Conservation (phyloP, 2,329 filamentous ascomycete genomes). For the Cryoendolithus antarcticus region DNA sequence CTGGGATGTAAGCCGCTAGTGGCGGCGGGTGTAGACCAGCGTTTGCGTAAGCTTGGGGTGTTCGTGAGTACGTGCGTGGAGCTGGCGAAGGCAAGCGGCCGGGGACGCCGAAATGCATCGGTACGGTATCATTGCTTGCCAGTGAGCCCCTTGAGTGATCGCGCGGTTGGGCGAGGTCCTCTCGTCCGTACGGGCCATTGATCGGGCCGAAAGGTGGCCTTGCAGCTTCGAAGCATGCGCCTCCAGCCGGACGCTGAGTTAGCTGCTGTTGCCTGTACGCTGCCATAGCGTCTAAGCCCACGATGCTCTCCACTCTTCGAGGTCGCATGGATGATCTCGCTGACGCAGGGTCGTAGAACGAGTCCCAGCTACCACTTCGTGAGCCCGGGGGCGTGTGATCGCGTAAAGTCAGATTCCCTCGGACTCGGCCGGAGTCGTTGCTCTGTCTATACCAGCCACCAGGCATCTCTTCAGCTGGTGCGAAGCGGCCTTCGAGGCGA, state of each 20-base stretch:
- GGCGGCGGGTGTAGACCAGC: conserved; percentile 2
- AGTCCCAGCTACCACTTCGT: conserved; percentile 28
- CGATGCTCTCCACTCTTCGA: conserved; percentile 59
- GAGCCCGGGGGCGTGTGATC: conserved; percentile 15
- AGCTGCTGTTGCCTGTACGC: conserved; percentile 60
- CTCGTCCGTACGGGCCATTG: neutral
- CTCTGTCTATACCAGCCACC: conserved; percentile 58
- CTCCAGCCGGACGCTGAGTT: conserved; percentile 31
- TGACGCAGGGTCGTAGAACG: conserved; percentile 33
- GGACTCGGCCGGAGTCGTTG: conserved; percentile 54
- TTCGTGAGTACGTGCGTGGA: neutral
- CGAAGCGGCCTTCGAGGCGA: conserved; percentile 66
- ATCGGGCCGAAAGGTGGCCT: conserved; percentile 1
- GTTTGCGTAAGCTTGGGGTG: too few species aligned
- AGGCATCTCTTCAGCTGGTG: conserved; percentile 53
- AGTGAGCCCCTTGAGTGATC: conserved; percentile 3
- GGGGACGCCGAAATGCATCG: conserved; percentile 9
- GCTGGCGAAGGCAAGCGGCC: neutral
- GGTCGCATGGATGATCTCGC: conserved; percentile 26
- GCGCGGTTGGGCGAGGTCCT: neutral
- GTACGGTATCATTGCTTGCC: conserved; percentile 7
- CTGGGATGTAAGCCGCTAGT: conserved; percentile 4
- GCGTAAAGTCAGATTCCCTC: conserved; percentile 35
- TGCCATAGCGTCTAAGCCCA: conserved; percentile 59
- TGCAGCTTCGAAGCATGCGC: conserved; percentile 26